Base-by-base conservation (phyloP, 1,284 basidiomycete species). In the Pascua guehoae region DNA sequence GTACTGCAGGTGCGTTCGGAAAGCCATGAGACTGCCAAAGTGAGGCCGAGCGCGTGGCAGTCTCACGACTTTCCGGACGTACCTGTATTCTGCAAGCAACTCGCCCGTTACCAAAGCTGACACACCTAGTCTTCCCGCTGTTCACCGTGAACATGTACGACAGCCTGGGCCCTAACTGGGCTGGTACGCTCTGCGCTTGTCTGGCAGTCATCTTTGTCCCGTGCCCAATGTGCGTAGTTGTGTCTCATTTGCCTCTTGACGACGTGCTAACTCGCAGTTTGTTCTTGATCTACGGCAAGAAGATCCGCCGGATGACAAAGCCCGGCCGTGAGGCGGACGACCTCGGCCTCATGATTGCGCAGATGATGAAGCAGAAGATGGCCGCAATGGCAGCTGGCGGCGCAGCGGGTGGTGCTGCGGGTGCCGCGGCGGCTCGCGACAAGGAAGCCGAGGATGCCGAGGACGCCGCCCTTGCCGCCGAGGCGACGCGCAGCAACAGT, bases 91-190 rank as follows among this genome's bases (percentile, higher is more conserved):
- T n/a, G n/a, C n/a, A n/a, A 32, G 24, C 4, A 32, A 32, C 2
- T 5, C 15, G 7, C 4, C 8, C 12, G 11, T 11, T 36, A 11
- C 18, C 7, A 16, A 3, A 12, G 44, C 47, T 56, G 5, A 53
- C 54, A 53, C 54, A n/a, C 58, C 24, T 32, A 38, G 61, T 62
- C 1, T 85, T 86, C 69, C 85, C 84, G 5, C 73, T 85, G 14
- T 82, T 86, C 68, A 67, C 81, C 39, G 80, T 82, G 0, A 65
- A 79, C 45, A 81, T 87, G 80, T 86, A 85, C 66, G 64, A 69
- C 11, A 74, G 73, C 1, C 78, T 87, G 4, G 84, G 84, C 4
- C 82, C 84, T 46, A 72, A 82, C 55, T 86, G 86, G 85, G 85
- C 83, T 10, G 60, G 61, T 4, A 63, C 66, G 12, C 53, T 68